Percentiles rank a stretch among this genome's conserved stretches.
These are phyloP conservation scores for Purshia tridentata DNA, from an alignment of 306 rosid species.

Conservation along the genomic window DNA sequence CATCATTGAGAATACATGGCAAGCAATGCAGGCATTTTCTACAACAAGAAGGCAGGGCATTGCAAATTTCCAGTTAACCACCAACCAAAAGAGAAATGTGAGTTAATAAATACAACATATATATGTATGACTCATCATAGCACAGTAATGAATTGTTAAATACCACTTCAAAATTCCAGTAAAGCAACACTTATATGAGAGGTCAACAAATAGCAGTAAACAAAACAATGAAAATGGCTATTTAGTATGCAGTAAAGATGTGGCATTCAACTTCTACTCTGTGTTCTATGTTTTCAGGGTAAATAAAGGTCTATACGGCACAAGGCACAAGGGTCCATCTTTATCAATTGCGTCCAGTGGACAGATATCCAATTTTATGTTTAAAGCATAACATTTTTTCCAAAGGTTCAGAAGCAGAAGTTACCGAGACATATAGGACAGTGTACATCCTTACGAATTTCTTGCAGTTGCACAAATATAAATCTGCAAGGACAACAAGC, in stretches of 20 bases:
- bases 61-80: not conserved
- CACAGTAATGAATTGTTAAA: not conserved
- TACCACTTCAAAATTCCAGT: not conserved
- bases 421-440: constrained; percentile 97
- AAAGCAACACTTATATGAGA: not conserved
- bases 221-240: not conserved
- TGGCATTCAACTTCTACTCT: not conserved
- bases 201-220: not conserved
- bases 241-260: not conserved
- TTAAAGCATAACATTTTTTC: not conserved
- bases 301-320: not conserved
- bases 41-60: not conserved
- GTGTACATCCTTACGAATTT: constrained; percentile 83
- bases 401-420: constrained; percentile 31
- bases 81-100: not conserved
- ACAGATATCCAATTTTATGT: not conserved
- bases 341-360: constrained; percentile 9
- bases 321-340: not conserved
- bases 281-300: not conserved
- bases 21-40: not conserved
- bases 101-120: not conserved
- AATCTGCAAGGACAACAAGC: constrained; percentile 54
- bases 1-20: not conserved
- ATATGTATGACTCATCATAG: not conserved
- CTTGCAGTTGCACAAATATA: constrained; percentile 54